A percentile compares a stretch with the other conserved stretches of the same genome.
Conservation (phyloP, 2,329 filamentous ascomycete species). For the Xylaria sp. region DNA sequence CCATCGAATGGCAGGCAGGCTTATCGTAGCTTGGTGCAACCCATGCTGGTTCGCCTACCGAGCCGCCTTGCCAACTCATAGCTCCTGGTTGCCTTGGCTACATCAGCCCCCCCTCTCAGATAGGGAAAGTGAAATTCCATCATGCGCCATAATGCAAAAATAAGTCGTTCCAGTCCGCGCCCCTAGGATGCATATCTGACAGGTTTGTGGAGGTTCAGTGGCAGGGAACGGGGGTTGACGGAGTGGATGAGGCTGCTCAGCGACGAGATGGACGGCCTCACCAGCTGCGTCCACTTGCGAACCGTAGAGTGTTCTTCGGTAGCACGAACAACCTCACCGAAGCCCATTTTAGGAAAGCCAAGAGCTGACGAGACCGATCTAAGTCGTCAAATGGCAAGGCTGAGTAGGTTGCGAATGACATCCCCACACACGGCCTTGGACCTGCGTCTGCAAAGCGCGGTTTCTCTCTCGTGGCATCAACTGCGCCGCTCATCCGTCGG, state of each 20-base stretch:
- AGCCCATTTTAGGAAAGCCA: slow-evolving; percentile 14
- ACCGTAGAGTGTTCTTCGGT: too few relatives aligned
- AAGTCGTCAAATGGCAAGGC: slow-evolving; percentile 11
- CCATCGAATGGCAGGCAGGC: slow-evolving; percentile 14
- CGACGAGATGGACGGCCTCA: neutral
- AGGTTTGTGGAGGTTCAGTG: neutral
- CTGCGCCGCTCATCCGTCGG: slow-evolving; percentile 12
- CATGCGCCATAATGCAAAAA: slow-evolving; percentile 9
- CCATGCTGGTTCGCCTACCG: slow-evolving; percentile 19
- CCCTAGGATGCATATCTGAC: slow-evolving; percentile 9
- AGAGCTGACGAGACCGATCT: slow-evolving; percentile 12
- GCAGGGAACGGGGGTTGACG: neutral
- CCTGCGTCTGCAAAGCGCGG: too few relatives aligned
- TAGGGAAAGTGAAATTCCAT: neutral
- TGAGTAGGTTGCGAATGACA: slow-evolving; percentile 6
- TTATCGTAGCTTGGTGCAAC: neutral
- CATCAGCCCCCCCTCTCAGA: slow-evolving; percentile 15
- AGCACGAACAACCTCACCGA: slow-evolving; percentile 19
- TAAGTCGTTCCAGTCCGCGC: slow-evolving; percentile 17
- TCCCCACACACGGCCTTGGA: neutral
- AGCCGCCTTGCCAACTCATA: slow-evolving; percentile 26
- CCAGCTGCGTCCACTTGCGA: slow-evolving; percentile 16
- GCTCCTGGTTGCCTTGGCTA: slow-evolving; percentile 19
- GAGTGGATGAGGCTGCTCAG: slow-evolving; percentile 3
- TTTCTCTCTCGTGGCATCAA: slow-evolving; percentile 11